Evolutionary conservation across 225 moss, liverwort and hornwort genomes (phyloP), one percentile per base, ranked within the genome.

Genomic region (Thuidium tamariscinum): DNA sequence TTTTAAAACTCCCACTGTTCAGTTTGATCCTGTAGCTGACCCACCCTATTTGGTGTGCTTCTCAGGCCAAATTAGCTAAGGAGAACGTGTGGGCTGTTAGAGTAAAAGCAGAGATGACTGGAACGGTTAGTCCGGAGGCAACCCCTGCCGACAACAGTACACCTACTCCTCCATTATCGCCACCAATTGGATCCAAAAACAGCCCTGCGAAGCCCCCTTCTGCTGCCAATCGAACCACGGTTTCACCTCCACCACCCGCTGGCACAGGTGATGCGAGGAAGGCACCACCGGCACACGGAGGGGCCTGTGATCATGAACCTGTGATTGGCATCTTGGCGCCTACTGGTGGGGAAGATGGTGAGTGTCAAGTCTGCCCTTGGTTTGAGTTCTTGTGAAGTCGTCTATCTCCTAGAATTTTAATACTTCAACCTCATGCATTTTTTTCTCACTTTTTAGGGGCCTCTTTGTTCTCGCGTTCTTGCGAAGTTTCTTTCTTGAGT

Each of bases 261-360:
- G 64, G 26, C 56, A 46, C 76, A 76, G 37, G 68, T 72, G 82
- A 48, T 76, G 75, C 84, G 70, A 71, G 5, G 51, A 83, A 56
- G 71, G 34, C 76, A 18, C 48, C 73, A 18, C 25, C 32, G 34
- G 32, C 70, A 23, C 86, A 77, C 68, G 83, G 86, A 75, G 83
- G 62, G 69, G 42, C 32, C 67, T 91, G 91, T 84, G 71, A 91
- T 41, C 68, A 80, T 57, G 90, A 80, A 70, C 91, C 88, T 84
- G 84, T 91, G 77, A 89, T 80, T 37, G 91, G 74, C 80, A 70
- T 6, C 7, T 54, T 88, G 70, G 21, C 32, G 39, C 74, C 86
- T 65, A 46, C 81, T 75, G 81, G 48, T 75, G 80, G 52, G n/a
- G 70, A 81, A 52, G 46, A 80, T 88, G 82, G 88, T 83, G 84